These are phyloP conservation scores for Prototheca cutis DNA, from an alignment of 163 green algal species.

Conservation along the genomic window DNA sequence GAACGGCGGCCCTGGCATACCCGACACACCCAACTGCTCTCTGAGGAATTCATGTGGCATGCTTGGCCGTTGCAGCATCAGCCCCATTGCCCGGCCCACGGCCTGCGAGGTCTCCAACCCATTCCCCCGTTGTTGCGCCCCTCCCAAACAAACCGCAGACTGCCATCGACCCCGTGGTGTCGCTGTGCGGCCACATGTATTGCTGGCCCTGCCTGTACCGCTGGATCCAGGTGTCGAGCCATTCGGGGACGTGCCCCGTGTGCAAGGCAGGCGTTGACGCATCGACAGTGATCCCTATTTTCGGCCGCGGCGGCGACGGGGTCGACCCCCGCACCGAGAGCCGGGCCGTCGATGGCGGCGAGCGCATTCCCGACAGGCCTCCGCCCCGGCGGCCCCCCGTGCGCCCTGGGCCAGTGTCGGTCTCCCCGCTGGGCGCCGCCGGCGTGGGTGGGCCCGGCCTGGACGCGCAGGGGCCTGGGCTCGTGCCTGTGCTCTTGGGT, in stretches of 20 bases:
- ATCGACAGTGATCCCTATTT: conserved; percentile 72
- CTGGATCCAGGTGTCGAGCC: conserved; percentile 71
- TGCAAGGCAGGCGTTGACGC: conserved; percentile 85
- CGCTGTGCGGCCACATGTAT: conserved; percentile 89
- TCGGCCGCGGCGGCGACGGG: conserved; percentile 63
- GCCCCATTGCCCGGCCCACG: not conserved
- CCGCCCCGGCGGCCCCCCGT: conserved; percentile 52
- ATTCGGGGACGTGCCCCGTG: conserved; percentile 69
- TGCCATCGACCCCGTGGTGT: conserved; percentile 82
- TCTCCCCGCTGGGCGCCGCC: conserved; percentile 32
- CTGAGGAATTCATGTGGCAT: no score
- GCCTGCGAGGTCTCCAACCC: no score
- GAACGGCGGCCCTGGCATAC: not conserved
- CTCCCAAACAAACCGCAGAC: no score
- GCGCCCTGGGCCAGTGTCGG: no score
- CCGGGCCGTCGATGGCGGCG: conserved; percentile 20
- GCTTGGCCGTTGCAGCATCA: no score
- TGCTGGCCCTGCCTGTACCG: conserved; percentile 92
- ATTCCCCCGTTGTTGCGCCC: no score
- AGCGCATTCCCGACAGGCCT: conserved; percentile 35
- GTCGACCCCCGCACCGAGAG: conserved; percentile 10
- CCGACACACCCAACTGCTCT: no score
- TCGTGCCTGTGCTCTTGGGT: conserved; percentile 72
- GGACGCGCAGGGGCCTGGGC: conserved; percentile 43
- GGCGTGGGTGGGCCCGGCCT: conserved; percentile 14